These are phyloP conservation scores for Spinacia oleracea DNA, from an alignment of 179 eudicot genomes.

Conservation along the genomic window DNA sequence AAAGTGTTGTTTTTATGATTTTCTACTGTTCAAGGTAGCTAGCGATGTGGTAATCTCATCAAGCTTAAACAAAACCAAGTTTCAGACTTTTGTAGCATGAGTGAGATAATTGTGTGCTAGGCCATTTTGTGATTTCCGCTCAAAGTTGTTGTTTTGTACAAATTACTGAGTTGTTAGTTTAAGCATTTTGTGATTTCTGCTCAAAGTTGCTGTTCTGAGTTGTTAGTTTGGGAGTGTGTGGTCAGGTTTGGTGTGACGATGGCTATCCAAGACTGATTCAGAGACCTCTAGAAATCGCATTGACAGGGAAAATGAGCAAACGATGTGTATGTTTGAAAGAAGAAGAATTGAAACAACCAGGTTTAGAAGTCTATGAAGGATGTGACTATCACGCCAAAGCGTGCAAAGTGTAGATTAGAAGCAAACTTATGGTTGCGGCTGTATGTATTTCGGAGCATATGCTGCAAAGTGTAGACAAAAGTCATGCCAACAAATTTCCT, in stretches of 20 bases:
- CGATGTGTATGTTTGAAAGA: conserved; percentile 79
- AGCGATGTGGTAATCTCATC: neutral
- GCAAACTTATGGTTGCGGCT: neutral
- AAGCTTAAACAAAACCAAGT: neutral
- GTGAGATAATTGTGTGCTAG: neutral
- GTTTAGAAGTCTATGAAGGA: conserved; percentile 71
- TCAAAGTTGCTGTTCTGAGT: neutral
- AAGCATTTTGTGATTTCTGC: neutral
- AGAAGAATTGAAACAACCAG: conserved; percentile 54
- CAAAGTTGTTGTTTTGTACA: neutral
- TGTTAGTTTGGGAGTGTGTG: neutral
- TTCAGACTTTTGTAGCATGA: neutral
- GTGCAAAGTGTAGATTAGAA: conserved; percentile 50
- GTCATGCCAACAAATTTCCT: neutral
- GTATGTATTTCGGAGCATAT: neutral
- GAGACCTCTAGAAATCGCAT: conserved; percentile 79
- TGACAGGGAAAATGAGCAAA: conserved; percentile 85
- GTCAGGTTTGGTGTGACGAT: conserved; percentile 86
- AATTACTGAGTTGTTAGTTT: neutral
- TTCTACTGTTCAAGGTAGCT: too few relatives aligned
- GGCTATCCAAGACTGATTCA: conserved; percentile 89
- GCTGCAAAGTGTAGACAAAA: neutral
- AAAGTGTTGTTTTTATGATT: too few relatives aligned
- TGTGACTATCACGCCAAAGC: conserved; percentile 59
- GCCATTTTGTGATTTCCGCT: neutral